These are phyloP conservation scores for Holtermanniella nyarrowii DNA, from an alignment of 768 basidiomycete species.

Conservation along the genomic window DNA sequence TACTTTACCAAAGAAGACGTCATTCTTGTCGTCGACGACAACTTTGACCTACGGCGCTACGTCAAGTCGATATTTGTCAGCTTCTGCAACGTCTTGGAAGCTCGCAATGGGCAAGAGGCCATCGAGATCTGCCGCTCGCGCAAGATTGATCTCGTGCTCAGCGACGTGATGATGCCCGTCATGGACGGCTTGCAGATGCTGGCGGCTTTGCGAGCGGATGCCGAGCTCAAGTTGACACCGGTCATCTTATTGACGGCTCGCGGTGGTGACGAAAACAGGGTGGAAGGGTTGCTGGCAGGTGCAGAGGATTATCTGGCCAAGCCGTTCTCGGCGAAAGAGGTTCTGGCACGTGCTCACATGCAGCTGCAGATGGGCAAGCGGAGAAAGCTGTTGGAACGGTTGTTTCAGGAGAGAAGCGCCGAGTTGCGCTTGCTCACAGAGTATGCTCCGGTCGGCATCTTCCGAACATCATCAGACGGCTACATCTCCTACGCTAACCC, in stretches of 20 bases:
- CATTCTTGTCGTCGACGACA: constrained; percentile 35
- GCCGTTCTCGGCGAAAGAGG: constrained; percentile 40
- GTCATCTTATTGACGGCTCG: constrained; percentile 42
- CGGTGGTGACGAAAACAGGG: constrained; percentile 40
- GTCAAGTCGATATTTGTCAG: constrained; percentile 34
- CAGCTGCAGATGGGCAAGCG: constrained; percentile 43
- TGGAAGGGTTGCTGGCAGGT: constrained; percentile 41
- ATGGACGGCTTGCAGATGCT: constrained; percentile 38
- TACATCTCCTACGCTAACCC: constrained; percentile 20
- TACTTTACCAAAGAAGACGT: constrained; percentile 41
- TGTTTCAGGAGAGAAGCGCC: constrained; percentile 30
- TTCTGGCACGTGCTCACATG: constrained; percentile 39
- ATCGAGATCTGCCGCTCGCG: constrained; percentile 16
- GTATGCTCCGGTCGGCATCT: constrained; percentile 36
- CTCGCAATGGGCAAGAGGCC: constrained; percentile 37
- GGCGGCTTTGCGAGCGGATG: constrained; percentile 22
- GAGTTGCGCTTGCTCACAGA: constrained; percentile 38
- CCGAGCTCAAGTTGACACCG: constrained; percentile 25
- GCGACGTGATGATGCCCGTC: constrained; percentile 43
- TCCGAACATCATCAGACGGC: constrained; percentile 20
- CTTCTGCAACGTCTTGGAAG: constrained; percentile 39
- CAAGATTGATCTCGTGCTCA: constrained; percentile 38
- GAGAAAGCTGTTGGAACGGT: constrained; percentile 22
- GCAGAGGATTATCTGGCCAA: constrained; percentile 43
- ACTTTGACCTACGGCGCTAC: constrained; percentile 3